Conservation (phyloP, 1,284 basidiomycete species). For the Rhodotorula glutinis region DNA sequence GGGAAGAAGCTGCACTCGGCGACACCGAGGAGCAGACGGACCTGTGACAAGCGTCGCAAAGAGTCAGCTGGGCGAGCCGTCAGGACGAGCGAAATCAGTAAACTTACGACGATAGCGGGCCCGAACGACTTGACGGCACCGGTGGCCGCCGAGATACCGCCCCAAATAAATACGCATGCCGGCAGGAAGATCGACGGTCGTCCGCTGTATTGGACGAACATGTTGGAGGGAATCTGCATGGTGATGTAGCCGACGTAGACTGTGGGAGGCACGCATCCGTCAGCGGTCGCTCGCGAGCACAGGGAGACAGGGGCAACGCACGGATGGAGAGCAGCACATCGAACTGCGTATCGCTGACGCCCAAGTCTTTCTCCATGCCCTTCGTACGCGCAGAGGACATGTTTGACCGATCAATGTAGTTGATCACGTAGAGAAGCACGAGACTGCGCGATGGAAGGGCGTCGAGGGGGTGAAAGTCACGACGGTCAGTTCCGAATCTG, state of each 20-base stretch:
- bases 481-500: not conserved
- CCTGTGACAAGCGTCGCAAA: not conserved
- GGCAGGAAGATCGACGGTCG: constrained; percentile 39
- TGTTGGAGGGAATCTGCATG: constrained; percentile 33
- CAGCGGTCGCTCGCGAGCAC: no score
- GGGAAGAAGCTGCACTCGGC: constrained; percentile 46
- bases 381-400: constrained; percentile 41
- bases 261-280: not conserved
- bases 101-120: constrained; percentile 18
- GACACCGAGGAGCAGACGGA: constrained; percentile 43
- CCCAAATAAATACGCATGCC: constrained; percentile 59
- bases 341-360: constrained; percentile 39
- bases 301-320: no score
- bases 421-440: constrained; percentile 41
- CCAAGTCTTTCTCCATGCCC: constrained; percentile 46
- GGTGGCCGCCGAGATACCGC: constrained; percentile 43
- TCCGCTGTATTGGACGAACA: constrained; percentile 36
- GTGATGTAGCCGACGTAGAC: constrained; percentile 11
- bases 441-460: constrained; percentile 19
- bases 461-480: no score
- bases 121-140: constrained; percentile 45
- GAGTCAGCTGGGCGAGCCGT: not conserved
- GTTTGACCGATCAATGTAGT: constrained; percentile 18
- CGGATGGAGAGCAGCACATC: constrained; percentile 16
- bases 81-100: not conserved